Evolutionary conservation across 805 yeast species (phyloP), one percentile per base, ranked within the genome.

Genomic region (Candida vaughaniae): DNA sequence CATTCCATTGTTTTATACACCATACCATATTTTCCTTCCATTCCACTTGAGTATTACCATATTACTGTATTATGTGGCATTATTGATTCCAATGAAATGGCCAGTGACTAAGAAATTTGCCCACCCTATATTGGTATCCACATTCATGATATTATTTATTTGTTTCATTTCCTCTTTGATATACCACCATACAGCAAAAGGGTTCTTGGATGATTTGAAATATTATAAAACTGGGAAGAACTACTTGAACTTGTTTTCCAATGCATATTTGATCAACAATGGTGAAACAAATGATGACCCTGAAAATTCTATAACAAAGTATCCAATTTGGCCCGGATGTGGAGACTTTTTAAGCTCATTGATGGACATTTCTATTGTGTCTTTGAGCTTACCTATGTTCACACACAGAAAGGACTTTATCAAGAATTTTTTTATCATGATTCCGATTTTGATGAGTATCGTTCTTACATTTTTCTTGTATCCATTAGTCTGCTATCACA

Each of bases 361-460:
- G 46, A 80, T 85, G 83, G 93, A 85, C 50, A 73, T 83, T 6
- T 77, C 88, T 2, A 85, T 85, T 57, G 89, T 83, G 1, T 76
- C 91, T 1, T 65, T 85, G 29, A 75, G 90, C 16, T 60, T 85
- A 34, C 89, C 95, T 3, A 82, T 85, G 87, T 85, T 73, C 57
- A 75, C 83, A 6, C 85, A 83, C 58, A 61, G 93, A 33, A 60
- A 59, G 11, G 95, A 85, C 48, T 70, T 85, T 43, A 56, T 64
- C 19, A 68, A 69, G 34, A 82, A 83, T 49, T 80, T 79, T 45
- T 58, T 77, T 54, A 63, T 85, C 38, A 59, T 78, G 38, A 78
- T 82, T 2, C 84, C 91, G 3, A 69, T 81, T 18, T 37, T 82
- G 14, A 51, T 75, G 1, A 71, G 80, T 36, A 72, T 80, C 6